Evolutionary conservation across 2,329 filamentous ascomycete species (phyloP), one percentile per base, ranked within the genome.

Genomic region (Trematosphaeria pertusa): DNA sequence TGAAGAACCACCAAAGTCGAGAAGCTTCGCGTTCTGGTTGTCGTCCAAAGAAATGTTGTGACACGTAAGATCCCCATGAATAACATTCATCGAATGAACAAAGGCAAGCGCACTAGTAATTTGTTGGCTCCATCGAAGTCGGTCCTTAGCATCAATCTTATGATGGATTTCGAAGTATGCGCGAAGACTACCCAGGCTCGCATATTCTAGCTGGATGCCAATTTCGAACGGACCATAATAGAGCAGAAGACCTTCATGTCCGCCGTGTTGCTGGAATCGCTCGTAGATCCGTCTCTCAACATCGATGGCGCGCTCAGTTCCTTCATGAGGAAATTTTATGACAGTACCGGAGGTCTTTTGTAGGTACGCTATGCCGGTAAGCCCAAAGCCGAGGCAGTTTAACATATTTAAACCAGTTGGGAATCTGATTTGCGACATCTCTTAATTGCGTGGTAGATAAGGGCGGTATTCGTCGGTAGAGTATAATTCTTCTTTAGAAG

Each of bases 11-110:
- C 38, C 28, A 46, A 56, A 56, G 43, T 54, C 46, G 19, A 37
- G 3, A n/a, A 50, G 40, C 32, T 54, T 56, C 21, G 43, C 44
- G 37, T 52, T 30, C 15, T 40, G 43, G 35, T 45, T 36, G 17
- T 47, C 39, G 36, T 59, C 55, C 31, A 59, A 36, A 28, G 28
- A 40, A 41, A 59, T 35, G 35, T 59, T 59, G 35, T 41, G 8
- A 22, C 41, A 49, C 7, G 37, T 46, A n/a, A 59, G 38, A 46
- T 59, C 50, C 24, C 32, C 47, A 43, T 59, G 49, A 39, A 55
- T 48, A 15, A 59, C 47, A 28, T 41, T 33, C 34, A 50, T 48
- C 22, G 33, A 41, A 50, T 57, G 53, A 38, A 57, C 38, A 30
- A 52, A 57, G 12, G 34, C 28, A 41, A 57, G 50, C 21, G 43